Evolutionary conservation across 164 flowering plant species (phyloP).

Genomic region (Sedum album): DNA sequence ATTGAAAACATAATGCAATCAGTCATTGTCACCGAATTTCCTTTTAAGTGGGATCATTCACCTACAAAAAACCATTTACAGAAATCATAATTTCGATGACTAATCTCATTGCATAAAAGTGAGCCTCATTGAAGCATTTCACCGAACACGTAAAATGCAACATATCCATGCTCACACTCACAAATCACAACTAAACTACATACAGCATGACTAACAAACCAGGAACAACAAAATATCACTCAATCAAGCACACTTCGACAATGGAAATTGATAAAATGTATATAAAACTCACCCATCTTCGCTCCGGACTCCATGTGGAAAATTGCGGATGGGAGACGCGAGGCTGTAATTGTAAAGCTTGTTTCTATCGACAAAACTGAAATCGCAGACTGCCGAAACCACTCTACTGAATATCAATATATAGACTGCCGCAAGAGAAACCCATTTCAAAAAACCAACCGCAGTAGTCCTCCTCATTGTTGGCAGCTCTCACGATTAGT

Average conservation of each 20-base stretch:
- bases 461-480: not conserved
- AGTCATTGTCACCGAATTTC: not conserved
- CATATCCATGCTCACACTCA: not conserved
- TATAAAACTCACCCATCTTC: conserved; percentile 74
- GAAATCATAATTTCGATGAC: not conserved
- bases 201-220: too few species aligned
- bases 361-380: conserved; percentile 33
- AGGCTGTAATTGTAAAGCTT: conserved; percentile 59
- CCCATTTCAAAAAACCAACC: not conserved
- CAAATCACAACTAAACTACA: too few species aligned
- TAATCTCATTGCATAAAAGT: not conserved
- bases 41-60: not conserved
- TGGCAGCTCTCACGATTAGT: not conserved
- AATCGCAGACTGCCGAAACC: conserved; percentile 39
- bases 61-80: not conserved
- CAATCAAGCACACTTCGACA: not conserved
- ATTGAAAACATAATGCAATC: not conserved
- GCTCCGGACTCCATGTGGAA: conserved; percentile 82
- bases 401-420: conserved; percentile 14
- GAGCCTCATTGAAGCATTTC: not conserved
- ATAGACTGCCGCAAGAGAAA: not conserved
- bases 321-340: conserved; percentile 42
- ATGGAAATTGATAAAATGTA: not conserved
- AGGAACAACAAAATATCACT: not conserved
- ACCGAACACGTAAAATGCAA: not conserved